Base-by-base conservation (phyloP, 805 yeast species). In the Schizosaccharomyces japonicus region DNA sequence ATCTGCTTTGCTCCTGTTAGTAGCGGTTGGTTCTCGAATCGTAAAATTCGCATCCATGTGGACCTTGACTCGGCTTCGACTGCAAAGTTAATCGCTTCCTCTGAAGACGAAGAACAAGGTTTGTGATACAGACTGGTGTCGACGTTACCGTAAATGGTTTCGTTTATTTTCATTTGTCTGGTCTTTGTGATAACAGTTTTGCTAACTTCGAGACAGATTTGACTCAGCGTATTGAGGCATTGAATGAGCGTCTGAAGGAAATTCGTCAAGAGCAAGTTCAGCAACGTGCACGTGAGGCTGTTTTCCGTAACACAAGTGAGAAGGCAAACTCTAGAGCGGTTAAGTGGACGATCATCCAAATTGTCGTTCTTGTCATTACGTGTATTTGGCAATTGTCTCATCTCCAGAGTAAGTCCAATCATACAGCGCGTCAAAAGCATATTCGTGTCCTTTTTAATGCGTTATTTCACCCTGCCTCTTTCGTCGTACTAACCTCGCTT, bases 241-340 rank as follows among this genome's bases (percentile, higher is more conserved):
- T 81, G 59, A 73, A 69, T 57, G 65, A 68, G 47, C 74, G 75
- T 56, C 62, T 81, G 54, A 64, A 65, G 30, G 72, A 67, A 50
- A 69, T 83, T 52, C 71, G 71, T 55, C 62, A 70, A 34, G 90
- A 82, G 56, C 93, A 80, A 59, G 62, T 64, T 44, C 63, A 68
- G 50, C 73, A 81, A 54, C 65, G 75, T 47, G 67, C 63, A 49
- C 71, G 83, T 53, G 95, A 84, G 62, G 78, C 77, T 1, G 52
- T 60, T 3, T 84, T 83, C 68, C 71, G 94, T 60, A 76, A 81
- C 60, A 75, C 74, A 56, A 72, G 82, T 53, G 94, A 83, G 63
- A 55, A 63, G 33, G 80, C 87, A 40, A 83, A 84, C 63, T 57
- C 76, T 4, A 71, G 76, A 49, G 87, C 80, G 23, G 70, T 79